Evolutionary conservation across 2,329 filamentous ascomycete genomes (phyloP).

Genomic region (Orbilia quercus): DNA sequence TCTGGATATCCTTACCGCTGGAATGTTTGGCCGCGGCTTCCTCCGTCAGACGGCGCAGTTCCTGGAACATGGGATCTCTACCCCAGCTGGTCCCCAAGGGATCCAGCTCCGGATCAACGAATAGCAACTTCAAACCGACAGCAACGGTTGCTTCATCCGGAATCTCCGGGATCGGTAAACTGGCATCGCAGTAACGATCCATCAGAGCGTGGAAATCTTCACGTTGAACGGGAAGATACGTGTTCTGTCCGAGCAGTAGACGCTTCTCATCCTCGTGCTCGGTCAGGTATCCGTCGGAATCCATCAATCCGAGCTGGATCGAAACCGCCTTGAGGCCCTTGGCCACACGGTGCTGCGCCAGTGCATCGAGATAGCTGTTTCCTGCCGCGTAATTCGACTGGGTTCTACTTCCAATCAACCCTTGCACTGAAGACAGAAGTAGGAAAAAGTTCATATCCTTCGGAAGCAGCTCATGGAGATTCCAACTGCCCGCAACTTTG

Average conservation of each 20-base stretch:
- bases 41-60: constrained; percentile 6
- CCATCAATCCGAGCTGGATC: constrained; percentile 62
- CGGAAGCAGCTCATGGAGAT: constrained; percentile 67
- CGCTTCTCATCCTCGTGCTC: constrained; percentile 33
- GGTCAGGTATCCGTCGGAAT: constrained; percentile 30
- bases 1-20: background rate
- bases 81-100: constrained; percentile 34
- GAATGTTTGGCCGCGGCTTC: background rate
- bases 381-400: constrained; percentile 67
- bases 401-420: constrained; percentile 62
- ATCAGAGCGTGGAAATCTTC: constrained; percentile 27
- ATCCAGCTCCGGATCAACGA: constrained; percentile 26
- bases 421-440: constrained; percentile 63
- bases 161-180: background rate
- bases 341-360: constrained; percentile 63
- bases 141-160: background rate
- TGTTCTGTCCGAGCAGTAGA: constrained; percentile 15
- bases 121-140: constrained; percentile 6
- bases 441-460: constrained; percentile 64
- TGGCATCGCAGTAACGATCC: constrained; percentile 19
- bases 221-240: constrained; percentile 13
- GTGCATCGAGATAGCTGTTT: constrained; percentile 64
- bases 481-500: constrained; percentile 69
- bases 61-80: constrained; percentile 27
- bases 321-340: constrained; percentile 61